Percentiles rank a stretch among this genome's conserved stretches.
phyloP scores from a whole-genome alignment of 2,329 filamentous ascomycete genomes.

The Trichoderma citrinoviride region DNA sequence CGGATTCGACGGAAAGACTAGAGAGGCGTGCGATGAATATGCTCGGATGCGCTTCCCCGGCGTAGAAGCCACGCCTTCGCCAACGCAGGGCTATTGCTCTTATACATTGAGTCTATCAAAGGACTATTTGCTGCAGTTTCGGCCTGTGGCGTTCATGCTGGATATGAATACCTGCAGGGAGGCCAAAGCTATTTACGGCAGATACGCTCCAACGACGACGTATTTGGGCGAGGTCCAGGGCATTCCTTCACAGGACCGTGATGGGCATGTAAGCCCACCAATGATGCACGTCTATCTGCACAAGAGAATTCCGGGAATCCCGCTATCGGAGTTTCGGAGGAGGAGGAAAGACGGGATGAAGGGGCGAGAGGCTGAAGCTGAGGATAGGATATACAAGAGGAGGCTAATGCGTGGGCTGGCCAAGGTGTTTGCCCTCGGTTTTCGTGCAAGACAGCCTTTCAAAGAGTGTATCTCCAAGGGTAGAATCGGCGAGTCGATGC shows the following conservation, averaged over 20 bases:
- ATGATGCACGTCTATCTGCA: conserved; percentile 42
- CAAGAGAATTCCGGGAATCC: conserved; percentile 42
- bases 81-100: conserved; percentile 52
- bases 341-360: not conserved
- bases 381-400: conserved; percentile 29
- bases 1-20: conserved; percentile 23
- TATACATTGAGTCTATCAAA: conserved; percentile 45
- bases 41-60: conserved; percentile 34
- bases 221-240: conserved; percentile 37
- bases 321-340: conserved; percentile 32
- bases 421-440: conserved; percentile 40
- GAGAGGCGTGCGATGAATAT: conserved; percentile 32
- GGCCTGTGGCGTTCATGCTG: conserved; percentile 43
- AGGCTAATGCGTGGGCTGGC: conserved; percentile 44
- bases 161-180: conserved; percentile 38
- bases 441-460: conserved; percentile 27
- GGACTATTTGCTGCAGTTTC: conserved; percentile 48
- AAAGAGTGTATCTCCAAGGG: conserved; percentile 23
- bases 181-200: conserved; percentile 41
- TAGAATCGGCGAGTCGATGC: conserved; percentile 42
- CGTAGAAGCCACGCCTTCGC: conserved; percentile 32
- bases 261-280: not conserved
- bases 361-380: not conserved
- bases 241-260: not conserved
- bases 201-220: conserved; percentile 42